Evolutionary conservation across 1,139 yeast species (phyloP).

Genomic region (Zygoascus meyerae): DNA sequence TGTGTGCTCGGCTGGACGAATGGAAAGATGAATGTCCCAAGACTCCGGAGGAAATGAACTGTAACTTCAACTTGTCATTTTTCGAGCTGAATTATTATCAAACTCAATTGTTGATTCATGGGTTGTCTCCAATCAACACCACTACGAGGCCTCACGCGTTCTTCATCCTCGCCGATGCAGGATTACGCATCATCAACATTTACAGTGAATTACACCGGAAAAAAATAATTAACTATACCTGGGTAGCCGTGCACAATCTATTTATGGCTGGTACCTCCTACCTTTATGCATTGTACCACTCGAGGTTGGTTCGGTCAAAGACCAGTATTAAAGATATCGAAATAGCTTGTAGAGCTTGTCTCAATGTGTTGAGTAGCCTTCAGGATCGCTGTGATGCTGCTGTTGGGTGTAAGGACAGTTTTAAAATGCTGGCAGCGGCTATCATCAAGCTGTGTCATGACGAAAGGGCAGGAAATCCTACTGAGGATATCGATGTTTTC

Average conservation of each 20-base stretch:
- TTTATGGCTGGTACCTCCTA: conserved; percentile 88
- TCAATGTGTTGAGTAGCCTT: conserved; percentile 55
- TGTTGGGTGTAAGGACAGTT: conserved; percentile 59
- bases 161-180: conserved; percentile 53
- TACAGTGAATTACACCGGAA: conserved; percentile 53
- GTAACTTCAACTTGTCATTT: conserved; percentile 65
- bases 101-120: conserved; percentile 64
- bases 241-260: conserved; percentile 88
- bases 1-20: conserved; percentile 45
- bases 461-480: conserved; percentile 14
- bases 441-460: conserved; percentile 50
- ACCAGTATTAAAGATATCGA: conserved; percentile 51
- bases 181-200: conserved; percentile 58
- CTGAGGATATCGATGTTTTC: neutral
- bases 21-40: conserved; percentile 62
- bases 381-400: conserved; percentile 78
- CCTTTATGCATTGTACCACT: conserved; percentile 67
- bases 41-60: conserved; percentile 56
- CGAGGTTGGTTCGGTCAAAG: conserved; percentile 46
- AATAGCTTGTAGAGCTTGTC: conserved; percentile 50
- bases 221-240: conserved; percentile 70
- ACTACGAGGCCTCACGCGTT: conserved; percentile 51
- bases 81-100: conserved; percentile 74
- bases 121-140: conserved; percentile 66
- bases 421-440: conserved; percentile 66